Percentiles rank a stretch among this genome's conserved stretches.
phyloP scores from a whole-genome alignment of 768 basidiomycete genomes.

The Hydnomerulius pinastri region DNA sequence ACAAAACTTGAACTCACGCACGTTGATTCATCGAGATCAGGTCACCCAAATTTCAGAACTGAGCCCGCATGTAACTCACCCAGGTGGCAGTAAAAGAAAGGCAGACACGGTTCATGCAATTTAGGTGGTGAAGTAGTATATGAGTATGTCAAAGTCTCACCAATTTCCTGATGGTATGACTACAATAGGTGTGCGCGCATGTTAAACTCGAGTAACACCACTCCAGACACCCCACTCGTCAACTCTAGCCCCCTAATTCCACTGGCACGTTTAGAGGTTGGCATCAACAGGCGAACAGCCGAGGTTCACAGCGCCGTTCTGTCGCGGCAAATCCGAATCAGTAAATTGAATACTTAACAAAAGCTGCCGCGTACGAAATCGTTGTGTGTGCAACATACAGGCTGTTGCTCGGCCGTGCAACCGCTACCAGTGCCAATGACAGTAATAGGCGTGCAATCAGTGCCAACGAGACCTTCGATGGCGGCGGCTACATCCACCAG shows the following conservation, averaged over 20 bases:
- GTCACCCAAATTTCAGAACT: too few species aligned
- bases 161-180: too few species aligned
- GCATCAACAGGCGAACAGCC: slow-evolving; percentile 5
- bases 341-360: too few species aligned
- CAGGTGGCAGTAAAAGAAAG: too few species aligned
- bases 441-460: not conserved
- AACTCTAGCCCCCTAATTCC: not conserved
- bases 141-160: too few species aligned
- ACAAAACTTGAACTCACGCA: too few species aligned
- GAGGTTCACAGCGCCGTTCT: slow-evolving; percentile 9
- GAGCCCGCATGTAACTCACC: too few species aligned
- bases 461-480: not conserved
- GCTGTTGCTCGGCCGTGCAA: not conserved
- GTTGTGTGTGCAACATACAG: slow-evolving; percentile 10
- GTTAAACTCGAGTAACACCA: too few species aligned
- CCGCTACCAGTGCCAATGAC: not conserved
- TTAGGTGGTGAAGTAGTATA: too few species aligned
- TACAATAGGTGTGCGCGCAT: too few species aligned
- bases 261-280: not conserved
- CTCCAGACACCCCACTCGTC: not conserved
- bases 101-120: too few species aligned
- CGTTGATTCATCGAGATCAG: too few species aligned
- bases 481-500: not conserved
- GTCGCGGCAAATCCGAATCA: not conserved
- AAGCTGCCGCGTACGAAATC: slow-evolving; percentile 4